Conservation (phyloP, 257 asterid species). For the Gardenia jasminoides region DNA sequence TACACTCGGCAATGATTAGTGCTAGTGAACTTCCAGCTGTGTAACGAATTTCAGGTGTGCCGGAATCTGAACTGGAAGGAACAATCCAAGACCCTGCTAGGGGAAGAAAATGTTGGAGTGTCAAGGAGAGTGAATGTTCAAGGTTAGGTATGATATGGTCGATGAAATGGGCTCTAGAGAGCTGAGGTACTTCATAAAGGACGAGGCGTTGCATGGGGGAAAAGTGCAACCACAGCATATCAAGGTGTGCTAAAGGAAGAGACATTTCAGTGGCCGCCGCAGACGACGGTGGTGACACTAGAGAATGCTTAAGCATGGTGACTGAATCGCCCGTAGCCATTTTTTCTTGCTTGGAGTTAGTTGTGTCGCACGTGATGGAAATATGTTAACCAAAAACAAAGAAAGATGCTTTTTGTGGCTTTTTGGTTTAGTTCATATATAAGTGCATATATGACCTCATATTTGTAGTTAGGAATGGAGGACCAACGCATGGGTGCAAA, state of each 20-base stretch:
- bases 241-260: conserved; percentile 41
- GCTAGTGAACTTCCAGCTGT: conserved; percentile 39
- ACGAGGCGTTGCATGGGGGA: conserved; percentile 34
- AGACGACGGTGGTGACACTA: conserved; percentile 31
- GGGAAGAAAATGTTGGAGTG: conserved; percentile 50
- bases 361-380: no score
- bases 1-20: conserved; percentile 26
- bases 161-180: conserved; percentile 27
- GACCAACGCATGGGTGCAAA: no score
- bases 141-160: conserved; percentile 40
- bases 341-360: no score
- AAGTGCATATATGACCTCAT: no score
- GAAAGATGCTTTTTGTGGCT: no score
- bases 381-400: no score
- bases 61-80: conserved; percentile 13
- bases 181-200: conserved; percentile 38
- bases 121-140: conserved; percentile 39
- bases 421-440: no score
- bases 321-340: not conserved
- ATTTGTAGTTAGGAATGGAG: no score
- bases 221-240: conserved; percentile 42
- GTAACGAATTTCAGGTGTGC: conserved; percentile 33
- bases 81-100: conserved; percentile 34
- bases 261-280: conserved; percentile 14
- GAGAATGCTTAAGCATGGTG: conserved; percentile 28